Evolutionary conservation across 2,329 filamentous ascomycete genomes (phyloP), one percentile per base, ranked within the genome.

Genomic region (Sarocladium strictum): DNA sequence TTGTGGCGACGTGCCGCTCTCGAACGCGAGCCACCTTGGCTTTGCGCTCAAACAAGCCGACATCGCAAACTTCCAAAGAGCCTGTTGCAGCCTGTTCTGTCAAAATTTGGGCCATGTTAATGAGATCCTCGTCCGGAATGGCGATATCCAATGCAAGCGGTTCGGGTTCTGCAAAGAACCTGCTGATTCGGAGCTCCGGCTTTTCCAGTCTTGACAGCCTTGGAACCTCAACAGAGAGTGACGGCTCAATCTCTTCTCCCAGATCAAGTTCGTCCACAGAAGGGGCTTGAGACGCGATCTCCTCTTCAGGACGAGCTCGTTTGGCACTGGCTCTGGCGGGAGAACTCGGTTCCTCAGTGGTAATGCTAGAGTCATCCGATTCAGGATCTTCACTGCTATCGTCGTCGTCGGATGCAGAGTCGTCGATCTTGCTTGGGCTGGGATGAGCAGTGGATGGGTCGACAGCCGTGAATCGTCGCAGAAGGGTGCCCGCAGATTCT

Each of bases 61-160:
- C 3, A 27, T 60, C 63, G 29, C 57, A 63, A 38, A 73, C 64
- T 15, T 70, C 67, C 26, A 80, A 61, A 14, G 64, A 71, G 1
- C 83, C 79, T 10, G 76, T 80, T 2, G 81, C 76, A 21, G 85
- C 79, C 64, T 90, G 87, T 57, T 89, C 85, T 2, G 84, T 85
- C n/a, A 90, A 69, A 35, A 89, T 79, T 61, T 90, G 87, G 0
- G 85, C 86, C 24, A 87, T 76, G 53, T 82, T 80, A 32, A 90
- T 81, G 56, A 81, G 75, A 38, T 87, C 84, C 2, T 83, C 77
- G 54, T 85, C 82, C 1, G 74, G 69, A 15, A 77, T 65, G 10
- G 72, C 68, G 23, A 76, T 63, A 23, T 77, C 73, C 10, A 76
- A 61, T 29, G 68, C 66, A 1, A 76, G 66, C 10, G 81, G 81